These are phyloP conservation scores for Fragaria iinumae DNA, from an alignment of 306 rosid species.

Conservation along the genomic window DNA sequence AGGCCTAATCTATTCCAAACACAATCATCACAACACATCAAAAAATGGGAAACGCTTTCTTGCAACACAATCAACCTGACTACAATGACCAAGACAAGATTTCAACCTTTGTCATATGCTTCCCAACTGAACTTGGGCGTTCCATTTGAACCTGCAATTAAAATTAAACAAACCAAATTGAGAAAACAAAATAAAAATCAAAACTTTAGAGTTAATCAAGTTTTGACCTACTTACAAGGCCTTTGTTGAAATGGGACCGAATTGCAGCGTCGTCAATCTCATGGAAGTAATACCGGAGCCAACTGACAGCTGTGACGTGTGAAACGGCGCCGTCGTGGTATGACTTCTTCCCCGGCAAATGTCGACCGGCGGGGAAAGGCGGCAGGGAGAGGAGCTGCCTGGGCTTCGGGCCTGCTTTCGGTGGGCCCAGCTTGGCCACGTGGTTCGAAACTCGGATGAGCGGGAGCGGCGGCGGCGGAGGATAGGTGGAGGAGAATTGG, in stretches of 20 bases:
- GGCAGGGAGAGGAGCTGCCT: slow-evolving; percentile 82
- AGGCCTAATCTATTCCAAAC: slow-evolving; percentile 65
- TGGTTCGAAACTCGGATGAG: slow-evolving; percentile 83
- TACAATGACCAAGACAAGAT: slow-evolving; percentile 18
- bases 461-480: slow-evolving; percentile 56
- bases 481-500: slow-evolving; percentile 51
- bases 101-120: slow-evolving; percentile 52
- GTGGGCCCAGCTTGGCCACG: slow-evolving; percentile 61
- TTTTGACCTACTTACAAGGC: slow-evolving; percentile 74
- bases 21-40: slow-evolving; percentile 20
- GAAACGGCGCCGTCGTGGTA: slow-evolving; percentile 10
- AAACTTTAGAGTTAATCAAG: background rate
- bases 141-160: slow-evolving; percentile 64
- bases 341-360: slow-evolving; percentile 56
- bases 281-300: slow-evolving; percentile 84
- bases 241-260: slow-evolving; percentile 80
- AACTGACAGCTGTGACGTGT: slow-evolving; percentile 69
- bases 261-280: slow-evolving; percentile 51
- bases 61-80: slow-evolving; percentile 14
- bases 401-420: slow-evolving; percentile 76
- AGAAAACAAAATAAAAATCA: background rate
- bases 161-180: slow-evolving; percentile 8
- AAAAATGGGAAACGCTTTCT: slow-evolving; percentile 4
- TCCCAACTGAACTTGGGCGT: slow-evolving; percentile 26
- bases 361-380: slow-evolving; percentile 64